Base-by-base conservation (phyloP, 331 rosid genomes). In the Prunus yedoensis region DNA sequence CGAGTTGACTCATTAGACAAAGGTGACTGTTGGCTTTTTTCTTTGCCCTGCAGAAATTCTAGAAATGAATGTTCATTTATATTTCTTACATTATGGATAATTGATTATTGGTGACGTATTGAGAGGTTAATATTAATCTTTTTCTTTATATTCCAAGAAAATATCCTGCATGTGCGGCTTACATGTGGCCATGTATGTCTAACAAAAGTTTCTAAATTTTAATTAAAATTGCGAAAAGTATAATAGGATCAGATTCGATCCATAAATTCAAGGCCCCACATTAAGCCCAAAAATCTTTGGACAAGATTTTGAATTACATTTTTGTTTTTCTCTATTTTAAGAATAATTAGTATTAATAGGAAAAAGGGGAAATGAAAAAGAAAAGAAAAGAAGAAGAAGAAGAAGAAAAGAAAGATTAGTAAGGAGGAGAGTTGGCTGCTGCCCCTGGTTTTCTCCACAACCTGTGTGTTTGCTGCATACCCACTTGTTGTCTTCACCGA, bases 401-500 rank as follows among this genome's bases (percentile, higher is more conserved):
- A 53, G 2, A 53, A 16, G 6, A 10, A 1, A 27, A 45, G 20
- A 73, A 73, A 25, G n/a, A n/a, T n/a, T 28, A 52, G 43, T 38
- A 38, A 38, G 9, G 10, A 56, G 6, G 30, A 56, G 28, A 56
- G 62, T 56, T 56, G 62, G 62, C 61, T 20, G 62, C 50, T 47
- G 77, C 77, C 70, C 25, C 35, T 11, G 49, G 70, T 47, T 60
- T 74, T 46, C 58, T 74, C 17, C 30, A 47, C 52, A 12, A 60
- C 57, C 68, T 60, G 46, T 66, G 53, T 45, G 68, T 70, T 77
- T 70, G 28, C 61, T 78, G 66, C 72, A 38, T 65, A 62, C 65
- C 81, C 71, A 70, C 72, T 49, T 78, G 51, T 70, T 59, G 54
- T 25, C 17, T 60, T 60, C 65, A 68, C 70, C 74, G 68, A 25